Evolutionary conservation across 768 basidiomycete species (phyloP).

Genomic region (Ramaria rubella): DNA sequence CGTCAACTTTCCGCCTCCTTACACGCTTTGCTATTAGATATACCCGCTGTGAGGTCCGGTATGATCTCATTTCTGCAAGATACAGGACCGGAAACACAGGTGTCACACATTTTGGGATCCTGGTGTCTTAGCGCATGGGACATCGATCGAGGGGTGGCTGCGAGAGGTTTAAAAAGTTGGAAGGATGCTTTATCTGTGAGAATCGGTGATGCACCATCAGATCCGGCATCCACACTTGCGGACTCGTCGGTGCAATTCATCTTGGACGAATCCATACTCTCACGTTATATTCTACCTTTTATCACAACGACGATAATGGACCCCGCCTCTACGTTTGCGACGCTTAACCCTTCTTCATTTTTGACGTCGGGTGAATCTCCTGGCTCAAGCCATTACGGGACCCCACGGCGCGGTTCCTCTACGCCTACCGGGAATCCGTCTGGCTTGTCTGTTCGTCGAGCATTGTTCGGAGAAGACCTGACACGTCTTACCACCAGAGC

Average conservation of each 20-base stretch:
- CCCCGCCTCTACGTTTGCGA: slow-evolving; percentile 15
- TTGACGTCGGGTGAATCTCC: slow-evolving; percentile 25
- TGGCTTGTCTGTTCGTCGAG: neutral
- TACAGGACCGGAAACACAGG: slow-evolving; percentile 39
- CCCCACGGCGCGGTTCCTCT: slow-evolving; percentile 5
- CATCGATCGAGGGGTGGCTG: slow-evolving; percentile 55
- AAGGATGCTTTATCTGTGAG: slow-evolving; percentile 24
- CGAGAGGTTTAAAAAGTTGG: slow-evolving; percentile 51
- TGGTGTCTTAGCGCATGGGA: slow-evolving; percentile 74
- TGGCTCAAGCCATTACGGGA: neutral
- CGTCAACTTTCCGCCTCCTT: slow-evolving; percentile 52
- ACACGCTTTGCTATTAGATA: slow-evolving; percentile 59
- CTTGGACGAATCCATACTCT: slow-evolving; percentile 27
- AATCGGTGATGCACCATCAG: neutral
- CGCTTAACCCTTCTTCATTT: slow-evolving; percentile 52
- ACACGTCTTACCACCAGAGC: slow-evolving; percentile 29
- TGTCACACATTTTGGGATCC: slow-evolving; percentile 56
- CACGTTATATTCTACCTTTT: slow-evolving; percentile 2
- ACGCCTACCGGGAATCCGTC: slow-evolving; percentile 8
- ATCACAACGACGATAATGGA: neutral
- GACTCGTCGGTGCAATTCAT: slow-evolving; percentile 20
- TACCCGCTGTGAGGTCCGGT: slow-evolving; percentile 38
- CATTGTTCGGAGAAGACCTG: neutral
- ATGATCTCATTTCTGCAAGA: slow-evolving; percentile 47
- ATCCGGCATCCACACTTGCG: neutral